A percentile compares a stretch with the other conserved stretches of the same genome.
Evolutionary conservation across 257 asterid genomes (phyloP).

Genomic region (Fraxinus americana): DNA sequence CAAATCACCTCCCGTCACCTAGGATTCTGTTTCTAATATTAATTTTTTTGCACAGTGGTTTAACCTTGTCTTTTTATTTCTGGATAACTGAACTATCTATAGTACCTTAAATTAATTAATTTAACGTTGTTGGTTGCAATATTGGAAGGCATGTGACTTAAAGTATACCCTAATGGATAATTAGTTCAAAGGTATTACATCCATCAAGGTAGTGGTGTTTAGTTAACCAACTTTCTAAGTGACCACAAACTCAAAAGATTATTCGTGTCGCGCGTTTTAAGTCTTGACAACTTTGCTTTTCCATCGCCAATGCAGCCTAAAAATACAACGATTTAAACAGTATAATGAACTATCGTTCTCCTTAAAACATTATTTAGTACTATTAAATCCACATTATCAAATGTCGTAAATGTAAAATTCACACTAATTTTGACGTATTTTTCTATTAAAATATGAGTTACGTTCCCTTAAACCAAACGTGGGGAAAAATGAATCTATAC

Average conservation of each 20-base stretch:
- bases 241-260: neutral
- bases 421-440: too few species aligned
- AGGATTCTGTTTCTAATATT: too few species aligned
- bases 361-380: neutral
- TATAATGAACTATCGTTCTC: too few species aligned
- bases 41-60: too few species aligned
- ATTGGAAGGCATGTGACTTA: conserved; percentile 7
- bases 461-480: neutral
- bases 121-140: neutral
- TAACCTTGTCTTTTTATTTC: too few species aligned
- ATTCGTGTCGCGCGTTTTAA: neutral
- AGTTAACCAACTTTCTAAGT: neutral
- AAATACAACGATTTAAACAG: too few species aligned
- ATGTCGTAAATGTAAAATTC: neutral
- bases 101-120: neutral
- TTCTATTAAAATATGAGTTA: too few species aligned
- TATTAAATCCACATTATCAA: neutral
- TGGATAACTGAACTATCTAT: neutral
- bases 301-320: too few species aligned
- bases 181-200: neutral
- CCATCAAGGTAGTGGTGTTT: neutral
- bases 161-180: conserved; percentile 4
- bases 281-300: neutral
- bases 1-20: too few species aligned
- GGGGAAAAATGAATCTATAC: too few species aligned